Conservation (phyloP, 1,284 basidiomycete genomes). For the Tilletia setariae region DNA sequence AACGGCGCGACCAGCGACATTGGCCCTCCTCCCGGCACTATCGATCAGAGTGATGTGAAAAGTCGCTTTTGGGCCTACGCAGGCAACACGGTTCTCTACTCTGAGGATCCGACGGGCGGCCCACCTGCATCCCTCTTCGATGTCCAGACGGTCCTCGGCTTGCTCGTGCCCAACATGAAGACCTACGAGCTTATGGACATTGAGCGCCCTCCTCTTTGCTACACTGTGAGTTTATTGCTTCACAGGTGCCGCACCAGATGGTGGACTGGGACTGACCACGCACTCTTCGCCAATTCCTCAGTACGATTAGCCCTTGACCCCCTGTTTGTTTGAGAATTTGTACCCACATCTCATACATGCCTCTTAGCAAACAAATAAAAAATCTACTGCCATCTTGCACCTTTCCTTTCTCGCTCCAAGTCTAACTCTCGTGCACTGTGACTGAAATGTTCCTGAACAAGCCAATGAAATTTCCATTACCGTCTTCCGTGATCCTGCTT, state of each 20-base stretch:
- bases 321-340: not conserved
- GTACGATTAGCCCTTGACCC: not conserved
- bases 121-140: not conserved
- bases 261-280: not conserved
- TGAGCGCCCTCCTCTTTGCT: not conserved
- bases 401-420: not conserved
- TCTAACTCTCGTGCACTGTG: too few species aligned
- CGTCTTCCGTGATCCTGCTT: too few species aligned
- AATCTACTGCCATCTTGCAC: not conserved
- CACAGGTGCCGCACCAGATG: not conserved
- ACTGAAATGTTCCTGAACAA: too few species aligned
- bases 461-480: too few species aligned
- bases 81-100: not conserved
- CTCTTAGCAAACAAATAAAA: not conserved
- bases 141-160: not conserved
- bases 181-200: slow-evolving; percentile 11
- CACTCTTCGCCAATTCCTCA: too few species aligned
- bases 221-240: slow-evolving; percentile 2
- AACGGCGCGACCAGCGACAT: not conserved
- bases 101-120: not conserved
- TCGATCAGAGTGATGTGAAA: slow-evolving; percentile 16
- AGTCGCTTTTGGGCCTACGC: slow-evolving; percentile 5
- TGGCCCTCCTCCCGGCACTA: not conserved
- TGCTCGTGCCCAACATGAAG: not conserved
- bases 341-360: not conserved